A percentile compares a stretch with the other conserved stretches of the same genome.
These are phyloP conservation scores for Fusarium fujikuroi DNA, from an alignment of 2,329 filamentous ascomycete genomes.

Conservation along the genomic window DNA sequence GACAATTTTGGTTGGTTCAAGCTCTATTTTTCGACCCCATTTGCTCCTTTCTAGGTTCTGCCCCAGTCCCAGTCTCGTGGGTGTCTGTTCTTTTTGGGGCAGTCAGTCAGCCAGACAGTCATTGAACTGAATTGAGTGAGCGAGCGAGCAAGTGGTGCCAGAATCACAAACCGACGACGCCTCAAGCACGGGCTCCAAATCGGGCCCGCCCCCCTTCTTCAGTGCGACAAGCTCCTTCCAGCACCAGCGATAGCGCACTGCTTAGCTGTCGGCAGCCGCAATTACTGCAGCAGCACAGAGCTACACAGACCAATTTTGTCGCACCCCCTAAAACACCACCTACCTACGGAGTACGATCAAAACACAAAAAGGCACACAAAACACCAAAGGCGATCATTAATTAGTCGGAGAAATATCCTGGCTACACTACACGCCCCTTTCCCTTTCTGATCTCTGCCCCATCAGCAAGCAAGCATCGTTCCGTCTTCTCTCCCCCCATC, in stretches of 20 bases:
- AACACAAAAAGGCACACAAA: slow-evolving; percentile 21
- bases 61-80: slow-evolving; percentile 14
- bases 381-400: slow-evolving; percentile 35
- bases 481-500: slow-evolving; percentile 16
- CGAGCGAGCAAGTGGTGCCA: slow-evolving; percentile 7
- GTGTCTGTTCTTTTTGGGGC: background rate
- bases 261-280: background rate
- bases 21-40: slow-evolving; percentile 22
- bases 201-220: slow-evolving; percentile 5
- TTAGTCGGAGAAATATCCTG: slow-evolving; percentile 40
- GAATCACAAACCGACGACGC: slow-evolving; percentile 1
- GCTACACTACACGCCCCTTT: slow-evolving; percentile 23
- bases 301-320: background rate
- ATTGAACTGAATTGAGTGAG: background rate
- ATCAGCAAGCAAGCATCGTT: slow-evolving; percentile 15
- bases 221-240: slow-evolving; percentile 13
- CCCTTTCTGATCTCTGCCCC: slow-evolving; percentile 10
- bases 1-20: slow-evolving; percentile 19
- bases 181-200: slow-evolving; percentile 6
- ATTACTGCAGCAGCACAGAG: background rate
- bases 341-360: background rate
- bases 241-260: background rate
- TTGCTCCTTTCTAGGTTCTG: slow-evolving; percentile 22
- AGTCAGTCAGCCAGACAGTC: background rate
- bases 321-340: slow-evolving; percentile 7